Conservation (phyloP, 768 basidiomycete genomes). For the Pisolithus orientalis region DNA sequence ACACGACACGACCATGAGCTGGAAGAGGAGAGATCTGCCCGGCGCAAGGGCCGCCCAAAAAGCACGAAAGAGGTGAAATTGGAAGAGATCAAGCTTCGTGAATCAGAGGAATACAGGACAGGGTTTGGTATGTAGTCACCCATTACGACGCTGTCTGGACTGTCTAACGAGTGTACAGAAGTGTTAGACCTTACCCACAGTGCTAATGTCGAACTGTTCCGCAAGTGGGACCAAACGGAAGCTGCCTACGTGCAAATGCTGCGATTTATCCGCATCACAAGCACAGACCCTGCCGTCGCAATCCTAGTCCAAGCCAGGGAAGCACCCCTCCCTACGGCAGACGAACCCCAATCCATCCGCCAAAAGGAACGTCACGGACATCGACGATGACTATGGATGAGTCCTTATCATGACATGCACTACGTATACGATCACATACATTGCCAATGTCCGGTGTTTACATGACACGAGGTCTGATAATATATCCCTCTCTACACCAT, state of each 20-base stretch:
- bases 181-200: conserved; percentile 72
- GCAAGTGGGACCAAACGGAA: conserved; percentile 75
- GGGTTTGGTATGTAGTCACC: conserved; percentile 60
- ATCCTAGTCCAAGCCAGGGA: conserved; percentile 58
- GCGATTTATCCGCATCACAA: conserved; percentile 72
- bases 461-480: no score
- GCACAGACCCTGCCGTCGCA: conserved; percentile 39
- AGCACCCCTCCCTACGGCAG: conserved; percentile 36
- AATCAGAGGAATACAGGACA: conserved; percentile 69
- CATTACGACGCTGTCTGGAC: conserved; percentile 1
- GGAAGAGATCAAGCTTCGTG: conserved; percentile 64
- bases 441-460: no score
- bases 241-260: conserved; percentile 63
- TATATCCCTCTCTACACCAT: no score
- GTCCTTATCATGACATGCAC: conserved; percentile 11
- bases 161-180: conserved; percentile 38
- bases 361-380: conserved; percentile 17
- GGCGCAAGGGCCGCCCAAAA: conserved; percentile 74
- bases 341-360: not conserved
- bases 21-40: conserved; percentile 48
- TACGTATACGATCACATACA: not conserved
- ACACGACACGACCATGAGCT: conserved; percentile 64
- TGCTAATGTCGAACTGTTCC: conserved; percentile 64
- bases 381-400: conserved; percentile 36
- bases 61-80: conserved; percentile 58